Conservation (phyloP, 441 rosid genomes). For the Cnidoscolus chayamansa region DNA sequence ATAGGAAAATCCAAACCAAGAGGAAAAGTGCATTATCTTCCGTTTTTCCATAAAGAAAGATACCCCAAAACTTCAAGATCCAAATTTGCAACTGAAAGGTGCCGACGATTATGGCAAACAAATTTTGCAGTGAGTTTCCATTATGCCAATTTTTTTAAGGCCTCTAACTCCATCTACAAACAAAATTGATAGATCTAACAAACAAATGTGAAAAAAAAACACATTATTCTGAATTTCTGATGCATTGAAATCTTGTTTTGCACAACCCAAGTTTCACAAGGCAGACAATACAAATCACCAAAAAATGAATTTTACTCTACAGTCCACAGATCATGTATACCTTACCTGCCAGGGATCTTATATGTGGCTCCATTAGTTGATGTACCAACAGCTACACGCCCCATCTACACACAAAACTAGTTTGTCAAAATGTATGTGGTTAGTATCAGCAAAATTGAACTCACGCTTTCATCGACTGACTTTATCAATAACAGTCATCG, state of each 20-base stretch:
- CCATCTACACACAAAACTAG: conserved; percentile 46
- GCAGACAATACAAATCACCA: neutral
- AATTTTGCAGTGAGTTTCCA: neutral
- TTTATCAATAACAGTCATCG: conserved; percentile 85
- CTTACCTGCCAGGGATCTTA: conserved; percentile 91
- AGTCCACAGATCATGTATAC: neutral
- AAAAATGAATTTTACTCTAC: neutral
- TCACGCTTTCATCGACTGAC: conserved; percentile 36
- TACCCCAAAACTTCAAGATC: neutral
- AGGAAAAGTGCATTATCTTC: neutral
- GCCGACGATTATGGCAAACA: neutral
- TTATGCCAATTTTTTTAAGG: neutral
- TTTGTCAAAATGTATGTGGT: conserved; percentile 7
- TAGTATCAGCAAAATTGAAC: neutral
- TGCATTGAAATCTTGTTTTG: conserved; percentile 4
- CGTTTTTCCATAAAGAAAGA: neutral
- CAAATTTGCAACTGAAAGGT: neutral
- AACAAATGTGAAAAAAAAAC: neutral
- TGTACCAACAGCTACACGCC: conserved; percentile 87
- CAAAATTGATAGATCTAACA: neutral
- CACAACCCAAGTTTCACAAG: neutral
- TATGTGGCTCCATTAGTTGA: conserved; percentile 95
- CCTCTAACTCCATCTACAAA: neutral
- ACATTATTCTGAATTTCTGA: neutral
- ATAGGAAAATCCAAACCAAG: neutral